Evolutionary conservation across 1,284 basidiomycete genomes (phyloP), one percentile per base, ranked within the genome.

Genomic region (Boletus smithii): DNA sequence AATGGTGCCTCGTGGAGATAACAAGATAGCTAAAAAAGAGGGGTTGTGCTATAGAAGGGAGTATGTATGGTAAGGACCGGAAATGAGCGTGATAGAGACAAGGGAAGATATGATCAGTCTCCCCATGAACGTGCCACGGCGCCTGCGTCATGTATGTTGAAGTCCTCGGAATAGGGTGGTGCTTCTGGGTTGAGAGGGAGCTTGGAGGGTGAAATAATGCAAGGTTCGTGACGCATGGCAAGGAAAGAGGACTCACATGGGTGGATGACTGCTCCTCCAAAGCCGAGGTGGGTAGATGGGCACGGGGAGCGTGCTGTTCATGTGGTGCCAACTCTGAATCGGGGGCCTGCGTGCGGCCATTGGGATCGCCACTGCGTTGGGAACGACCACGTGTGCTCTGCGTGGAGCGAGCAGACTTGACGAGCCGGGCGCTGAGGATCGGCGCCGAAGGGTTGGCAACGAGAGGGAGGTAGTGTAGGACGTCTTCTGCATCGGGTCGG

Each of bases 121-220:
- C 51, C 64, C 63, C 63, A 66, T 24, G 63, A 66, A 39, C 67
- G 61, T 54, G 63, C 66, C 34, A 66, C 65, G 14, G 64, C 62
- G 31, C 63, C 63, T 46, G 67, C 62, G 44, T 66, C 62, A 44
- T 44, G 52, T 38, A 66, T 60, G 4, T 16, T 50, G 44, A 65
- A 68, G 45, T 54, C 47, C 43, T 66, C 63, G 50, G 55, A 42
- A 43, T 30, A 33, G n/a, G 41, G 53, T 46, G 48, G 54, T 32
- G 55, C 39, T 48, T 50, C 51, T 37, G 39, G 23, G 32, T 38
- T 20, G 30, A 39, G 41, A 18, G 35, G 20, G 4, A 20, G 20
- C 20, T 20, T 20, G 20, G 20, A 20, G 20, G 20, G 20, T 20
- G 20, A 20, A 20, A 13, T 14, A 16, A 33, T 26, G 39, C 16